Percentiles rank a stretch among this genome's conserved stretches.
phyloP scores from a whole-genome alignment of 1,139 yeast genomes.

The Taiozyma onychis region DNA sequence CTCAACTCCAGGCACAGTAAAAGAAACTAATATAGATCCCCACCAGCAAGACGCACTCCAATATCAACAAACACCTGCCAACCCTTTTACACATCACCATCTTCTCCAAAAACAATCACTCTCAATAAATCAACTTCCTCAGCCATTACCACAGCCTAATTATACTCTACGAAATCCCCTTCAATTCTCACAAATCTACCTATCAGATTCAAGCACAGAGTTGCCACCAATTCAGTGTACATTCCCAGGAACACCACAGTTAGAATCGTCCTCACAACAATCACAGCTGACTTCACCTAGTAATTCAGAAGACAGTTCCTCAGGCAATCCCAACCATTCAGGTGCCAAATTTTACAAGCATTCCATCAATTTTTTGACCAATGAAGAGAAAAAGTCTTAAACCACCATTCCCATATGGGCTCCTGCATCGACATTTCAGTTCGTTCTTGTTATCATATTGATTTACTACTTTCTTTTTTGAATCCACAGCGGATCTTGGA shows the following conservation, averaged over 20 bases:
- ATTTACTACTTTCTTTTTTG: not conserved
- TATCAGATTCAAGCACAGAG: not conserved
- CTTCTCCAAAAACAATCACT: not conserved
- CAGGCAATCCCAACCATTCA: not conserved
- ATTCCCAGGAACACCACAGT: not conserved
- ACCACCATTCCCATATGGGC: not conserved
- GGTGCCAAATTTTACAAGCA: conserved; percentile 11
- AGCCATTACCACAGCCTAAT: not conserved
- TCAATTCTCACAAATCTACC: not conserved
- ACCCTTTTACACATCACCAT: not conserved
- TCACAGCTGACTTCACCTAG: not conserved
- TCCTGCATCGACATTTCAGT: not conserved
- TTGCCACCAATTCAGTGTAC: not conserved
- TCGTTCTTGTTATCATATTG: not conserved
- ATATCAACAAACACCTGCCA: not conserved
- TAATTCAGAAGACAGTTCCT: not conserved
- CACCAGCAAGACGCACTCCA: not conserved
- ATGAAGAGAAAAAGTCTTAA: conserved; percentile 2
- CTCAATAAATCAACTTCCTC: not conserved
- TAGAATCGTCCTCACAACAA: not conserved
- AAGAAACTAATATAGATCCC: not conserved
- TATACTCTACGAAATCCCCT: not conserved
- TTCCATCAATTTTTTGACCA: conserved; percentile 18
- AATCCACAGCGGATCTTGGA: not conserved
- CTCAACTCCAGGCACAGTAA: not conserved